Evolutionary conservation across 2,329 filamentous ascomycete genomes (phyloP).

Genomic region (Grosmannia clavigera): DNA sequence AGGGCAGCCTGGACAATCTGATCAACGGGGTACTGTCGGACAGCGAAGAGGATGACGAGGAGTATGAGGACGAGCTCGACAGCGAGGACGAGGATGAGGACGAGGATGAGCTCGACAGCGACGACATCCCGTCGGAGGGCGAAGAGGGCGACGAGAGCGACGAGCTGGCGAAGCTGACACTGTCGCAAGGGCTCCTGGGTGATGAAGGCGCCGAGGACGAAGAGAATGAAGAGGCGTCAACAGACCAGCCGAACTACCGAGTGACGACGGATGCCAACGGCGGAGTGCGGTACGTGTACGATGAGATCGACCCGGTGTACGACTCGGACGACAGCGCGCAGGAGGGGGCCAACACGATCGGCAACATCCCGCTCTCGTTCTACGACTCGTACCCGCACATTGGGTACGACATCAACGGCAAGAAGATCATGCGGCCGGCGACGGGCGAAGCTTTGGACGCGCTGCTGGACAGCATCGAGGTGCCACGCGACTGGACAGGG

Average conservation of each 20-base stretch:
- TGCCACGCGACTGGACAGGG: conserved; percentile 95
- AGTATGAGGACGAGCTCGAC: background rate
- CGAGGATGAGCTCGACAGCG: conserved; percentile 29
- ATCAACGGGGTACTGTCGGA: conserved; percentile 45
- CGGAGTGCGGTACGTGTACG: conserved; percentile 79
- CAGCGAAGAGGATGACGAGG: conserved; percentile 41
- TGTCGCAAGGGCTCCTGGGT: conserved; percentile 14
- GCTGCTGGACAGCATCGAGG: conserved; percentile 86
- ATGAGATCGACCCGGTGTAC: conserved; percentile 87
- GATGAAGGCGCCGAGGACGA: conserved; percentile 18
- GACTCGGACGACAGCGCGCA: conserved; percentile 86
- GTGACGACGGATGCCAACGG: conserved; percentile 77
- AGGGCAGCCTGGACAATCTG: conserved; percentile 38
- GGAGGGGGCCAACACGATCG: conserved; percentile 78
- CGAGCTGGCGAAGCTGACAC: conserved; percentile 23
- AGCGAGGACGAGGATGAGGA: conserved; percentile 34
- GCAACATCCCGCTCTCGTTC: conserved; percentile 84
- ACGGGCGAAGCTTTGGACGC: conserved; percentile 89
- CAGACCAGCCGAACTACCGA: conserved; percentile 35
- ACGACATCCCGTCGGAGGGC: conserved; percentile 28
- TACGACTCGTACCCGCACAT: conserved; percentile 98
- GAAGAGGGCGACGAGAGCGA: conserved; percentile 29
- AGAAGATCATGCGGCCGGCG: conserved; percentile 92
- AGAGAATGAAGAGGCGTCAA: conserved; percentile 22
- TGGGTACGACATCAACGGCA: conserved; percentile 97